phyloP scores from a whole-genome alignment of 495 filamentous ascomycete species.

The Lophiotrema nucula region DNA sequence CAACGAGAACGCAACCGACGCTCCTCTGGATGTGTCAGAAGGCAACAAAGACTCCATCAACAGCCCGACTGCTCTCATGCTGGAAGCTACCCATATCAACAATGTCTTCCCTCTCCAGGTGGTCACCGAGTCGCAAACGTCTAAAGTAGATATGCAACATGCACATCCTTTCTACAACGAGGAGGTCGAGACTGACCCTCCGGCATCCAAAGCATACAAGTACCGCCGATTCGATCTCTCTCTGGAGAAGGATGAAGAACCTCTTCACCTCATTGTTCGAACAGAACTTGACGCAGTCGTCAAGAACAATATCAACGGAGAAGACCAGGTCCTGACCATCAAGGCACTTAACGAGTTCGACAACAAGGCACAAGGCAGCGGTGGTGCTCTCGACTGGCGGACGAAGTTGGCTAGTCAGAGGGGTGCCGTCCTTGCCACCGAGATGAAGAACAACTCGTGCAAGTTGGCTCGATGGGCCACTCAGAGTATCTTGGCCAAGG shows the following conservation, averaged over 20 bases:
- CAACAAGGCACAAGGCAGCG: conserved; percentile 90
- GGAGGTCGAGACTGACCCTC: conserved; percentile 84
- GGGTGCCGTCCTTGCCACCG: conserved; percentile 96
- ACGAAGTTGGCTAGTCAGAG: conserved; percentile 87
- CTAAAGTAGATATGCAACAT: conserved; percentile 77
- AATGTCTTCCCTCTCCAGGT: conserved; percentile 97
- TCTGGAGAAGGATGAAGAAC: conserved; percentile 85
- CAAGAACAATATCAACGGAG: conserved; percentile 85
- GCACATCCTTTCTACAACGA: conserved; percentile 98
- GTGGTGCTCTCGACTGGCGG: conserved; percentile 93
- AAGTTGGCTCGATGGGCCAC: conserved; percentile 97
- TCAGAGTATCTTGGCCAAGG: conserved; percentile 91
- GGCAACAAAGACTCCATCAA: conserved; percentile 94
- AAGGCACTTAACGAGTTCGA: conserved; percentile 99
- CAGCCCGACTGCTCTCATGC: conserved; percentile 80
- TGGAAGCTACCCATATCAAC: conserved; percentile 99
- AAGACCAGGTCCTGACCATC: conserved; percentile 85
- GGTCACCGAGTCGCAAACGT: conserved; percentile 71
- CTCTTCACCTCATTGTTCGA: conserved; percentile 85
- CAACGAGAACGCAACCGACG: conserved; percentile 98
- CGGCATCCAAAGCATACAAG: conserved; percentile 95
- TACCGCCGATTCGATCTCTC: conserved; percentile 96
- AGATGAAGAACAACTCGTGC: conserved; percentile 99
- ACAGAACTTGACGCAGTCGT: conserved; percentile 95
- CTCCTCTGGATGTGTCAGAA: conserved; percentile 85